Evolutionary conservation across 139 green algal species (phyloP).

Genomic region (Chloropicon primus): DNA sequence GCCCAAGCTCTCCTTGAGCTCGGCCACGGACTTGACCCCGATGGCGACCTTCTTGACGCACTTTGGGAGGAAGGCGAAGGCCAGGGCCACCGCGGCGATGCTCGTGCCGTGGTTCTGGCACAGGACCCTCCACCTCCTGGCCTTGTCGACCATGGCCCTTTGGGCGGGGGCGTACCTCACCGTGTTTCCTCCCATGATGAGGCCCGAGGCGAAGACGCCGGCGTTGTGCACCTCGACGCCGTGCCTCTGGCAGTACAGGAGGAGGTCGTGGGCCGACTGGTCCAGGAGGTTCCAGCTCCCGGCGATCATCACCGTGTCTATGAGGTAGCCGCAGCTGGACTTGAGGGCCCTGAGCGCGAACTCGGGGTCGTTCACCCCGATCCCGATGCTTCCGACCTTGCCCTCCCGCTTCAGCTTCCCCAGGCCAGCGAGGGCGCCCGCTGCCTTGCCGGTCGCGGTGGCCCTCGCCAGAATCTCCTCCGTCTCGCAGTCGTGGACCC

Average conservation of each 20-base stretch:
- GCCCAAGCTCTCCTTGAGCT: constrained; percentile 1
- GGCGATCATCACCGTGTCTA: constrained; percentile 18
- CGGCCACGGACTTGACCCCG: constrained; percentile 8
- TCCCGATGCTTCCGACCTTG: constrained; percentile 2
- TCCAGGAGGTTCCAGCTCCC: constrained; percentile 20
- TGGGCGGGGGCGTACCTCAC: constrained; percentile 6
- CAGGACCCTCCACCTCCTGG: constrained; percentile 7
- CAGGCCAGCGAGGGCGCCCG: constrained; percentile 1
- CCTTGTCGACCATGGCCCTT: not conserved
- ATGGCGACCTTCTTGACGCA: constrained; percentile 6
- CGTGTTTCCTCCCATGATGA: constrained; percentile 10
- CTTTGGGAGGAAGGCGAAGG: constrained; percentile 6
- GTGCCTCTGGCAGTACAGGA: constrained; percentile 10
- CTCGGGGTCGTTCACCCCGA: constrained; percentile 17
- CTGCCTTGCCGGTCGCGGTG: too few species aligned
- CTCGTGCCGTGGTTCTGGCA: not conserved
- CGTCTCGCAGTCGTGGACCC: constrained; percentile 14
- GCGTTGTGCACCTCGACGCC: constrained; percentile 15
- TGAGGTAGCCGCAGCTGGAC: not conserved
- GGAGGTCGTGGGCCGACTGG: constrained; percentile 7
- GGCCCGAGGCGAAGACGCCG: constrained; percentile 12
- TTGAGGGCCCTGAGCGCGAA: constrained; percentile 8
- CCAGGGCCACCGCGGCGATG: constrained; percentile 10
- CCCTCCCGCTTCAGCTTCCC: not conserved
- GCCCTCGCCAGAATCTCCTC: not conserved